A percentile compares a stretch with the other conserved stretches of the same genome.
phyloP scores from a whole-genome alignment of 176 grass and related monocot species.

The Musa itinerans region DNA sequence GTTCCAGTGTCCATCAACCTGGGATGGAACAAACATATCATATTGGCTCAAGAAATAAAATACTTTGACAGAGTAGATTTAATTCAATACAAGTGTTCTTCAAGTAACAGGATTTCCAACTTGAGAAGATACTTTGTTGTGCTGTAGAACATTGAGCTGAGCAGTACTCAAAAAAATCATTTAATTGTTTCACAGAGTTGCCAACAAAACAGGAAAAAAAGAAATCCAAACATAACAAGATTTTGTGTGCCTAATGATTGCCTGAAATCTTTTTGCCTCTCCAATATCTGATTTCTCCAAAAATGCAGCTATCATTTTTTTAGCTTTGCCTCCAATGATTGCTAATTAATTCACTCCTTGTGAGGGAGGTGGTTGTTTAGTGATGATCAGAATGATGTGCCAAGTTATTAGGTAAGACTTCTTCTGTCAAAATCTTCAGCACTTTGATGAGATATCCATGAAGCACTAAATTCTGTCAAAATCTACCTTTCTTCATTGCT shows the following conservation, averaged over 20 bases:
- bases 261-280: neutral
- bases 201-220: neutral
- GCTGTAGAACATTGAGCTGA: too few relatives aligned
- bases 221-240: too few relatives aligned
- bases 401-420: neutral
- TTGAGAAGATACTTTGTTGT: too few relatives aligned
- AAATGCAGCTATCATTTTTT: neutral
- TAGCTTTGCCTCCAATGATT: neutral
- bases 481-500: neutral
- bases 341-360: neutral
- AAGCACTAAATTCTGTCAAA: neutral
- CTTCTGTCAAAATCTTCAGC: neutral
- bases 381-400: neutral
- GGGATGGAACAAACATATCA: neutral
- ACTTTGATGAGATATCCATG: neutral
- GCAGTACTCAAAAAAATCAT: neutral
- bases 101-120: too few relatives aligned
- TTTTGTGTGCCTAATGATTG: neutral
- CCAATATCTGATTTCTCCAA: neutral
- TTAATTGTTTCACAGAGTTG: neutral
- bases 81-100: too few relatives aligned
- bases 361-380: neutral
- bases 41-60: too few relatives aligned
- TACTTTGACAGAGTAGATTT: too few relatives aligned
- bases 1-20: neutral